Percentiles rank a stretch among this genome's conserved stretches.
phyloP scores from a whole-genome alignment of 2,329 filamentous ascomycete species.

The Didymella exigua region DNA sequence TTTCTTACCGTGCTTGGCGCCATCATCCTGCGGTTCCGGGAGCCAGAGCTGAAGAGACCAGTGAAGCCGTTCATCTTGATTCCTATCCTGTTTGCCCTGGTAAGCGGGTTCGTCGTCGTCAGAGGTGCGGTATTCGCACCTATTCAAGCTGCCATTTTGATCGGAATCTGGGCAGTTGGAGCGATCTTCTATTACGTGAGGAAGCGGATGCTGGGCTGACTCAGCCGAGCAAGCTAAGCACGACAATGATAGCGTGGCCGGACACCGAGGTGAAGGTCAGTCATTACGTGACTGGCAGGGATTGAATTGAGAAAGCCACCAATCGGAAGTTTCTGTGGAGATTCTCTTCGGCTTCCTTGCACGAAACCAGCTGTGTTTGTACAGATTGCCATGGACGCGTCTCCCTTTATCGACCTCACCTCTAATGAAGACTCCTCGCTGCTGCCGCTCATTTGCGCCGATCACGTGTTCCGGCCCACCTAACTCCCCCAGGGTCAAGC shows the following conservation, averaged over 20 bases:
- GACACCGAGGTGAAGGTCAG: background rate
- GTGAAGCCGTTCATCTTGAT: conserved; percentile 64
- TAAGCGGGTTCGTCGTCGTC: conserved; percentile 54
- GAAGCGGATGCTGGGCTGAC: background rate
- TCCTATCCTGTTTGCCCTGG: conserved; percentile 61
- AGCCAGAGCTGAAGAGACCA: conserved; percentile 61
- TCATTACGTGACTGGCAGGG: background rate
- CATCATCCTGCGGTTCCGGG: conserved; percentile 61
- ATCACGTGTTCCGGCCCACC: no score
- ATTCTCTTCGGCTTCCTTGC: no score
- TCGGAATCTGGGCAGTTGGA: conserved; percentile 40
- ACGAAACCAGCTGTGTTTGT: no score
- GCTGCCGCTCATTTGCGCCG: no score
- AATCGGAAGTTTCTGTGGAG: background rate
- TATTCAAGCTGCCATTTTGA: conserved; percentile 37
- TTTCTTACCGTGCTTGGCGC: conserved; percentile 67
- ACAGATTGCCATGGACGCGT: no score
- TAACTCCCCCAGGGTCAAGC: no score
- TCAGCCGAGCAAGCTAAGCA: background rate
- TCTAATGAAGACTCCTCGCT: no score
- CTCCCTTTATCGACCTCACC: no score
- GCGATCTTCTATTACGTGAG: conserved; percentile 23
- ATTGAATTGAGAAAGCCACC: background rate
- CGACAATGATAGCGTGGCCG: background rate
- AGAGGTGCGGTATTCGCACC: conserved; percentile 46